Base-by-base conservation (phyloP, 805 yeast genomes). In the Sungouiella thailandica region DNA sequence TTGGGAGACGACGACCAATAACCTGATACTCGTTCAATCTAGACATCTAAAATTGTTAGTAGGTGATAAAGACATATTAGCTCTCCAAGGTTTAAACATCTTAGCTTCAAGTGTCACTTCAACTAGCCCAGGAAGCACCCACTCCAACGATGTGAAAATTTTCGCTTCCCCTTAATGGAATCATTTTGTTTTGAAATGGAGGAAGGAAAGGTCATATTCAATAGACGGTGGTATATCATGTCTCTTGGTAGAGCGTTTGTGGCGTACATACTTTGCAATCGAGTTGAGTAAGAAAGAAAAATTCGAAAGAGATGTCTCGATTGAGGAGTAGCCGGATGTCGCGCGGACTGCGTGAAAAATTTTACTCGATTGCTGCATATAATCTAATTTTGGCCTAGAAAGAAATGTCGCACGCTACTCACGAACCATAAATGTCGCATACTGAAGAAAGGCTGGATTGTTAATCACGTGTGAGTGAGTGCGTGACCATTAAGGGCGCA, bases 1-100 rank as follows among this genome's bases (percentile, higher is more conserved):
- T 88, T 60, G 99, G 98, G 73, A 93, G 86, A 78, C 93, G 95
- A 77, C 99, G 96, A 76, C 99, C 99, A 74, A 93, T 93, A 71
- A 93, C 97, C 82, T 93, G 96, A 80, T 89, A 90, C 83, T 90
- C 97, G 80, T 82, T 84, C 73, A 89, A 83, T 80, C 93, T 88
- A 76, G 96, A 84, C 96, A 88, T 64, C 49, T 45, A n/a, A 4
- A 17, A 6, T 15, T 24, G 46, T 47, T 47, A 47, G 49, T 47
- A 47, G 11, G 16, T 15, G 22, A n/a, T n/a, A n/a, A n/a, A n/a
- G n/a, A n/a, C n/a, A n/a, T n/a, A n/a, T n/a, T n/a, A n/a, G n/a
- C n/a, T n/a, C n/a, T n/a, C n/a, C n/a, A n/a, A n/a, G n/a, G n/a
- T n/a, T n/a, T n/a, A n/a, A n/a, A n/a, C n/a, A n/a, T n/a, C n/a